Evolutionary conservation across 176 grass and related monocot genomes (phyloP).

Genomic region (Saccharum officinarum): DNA sequence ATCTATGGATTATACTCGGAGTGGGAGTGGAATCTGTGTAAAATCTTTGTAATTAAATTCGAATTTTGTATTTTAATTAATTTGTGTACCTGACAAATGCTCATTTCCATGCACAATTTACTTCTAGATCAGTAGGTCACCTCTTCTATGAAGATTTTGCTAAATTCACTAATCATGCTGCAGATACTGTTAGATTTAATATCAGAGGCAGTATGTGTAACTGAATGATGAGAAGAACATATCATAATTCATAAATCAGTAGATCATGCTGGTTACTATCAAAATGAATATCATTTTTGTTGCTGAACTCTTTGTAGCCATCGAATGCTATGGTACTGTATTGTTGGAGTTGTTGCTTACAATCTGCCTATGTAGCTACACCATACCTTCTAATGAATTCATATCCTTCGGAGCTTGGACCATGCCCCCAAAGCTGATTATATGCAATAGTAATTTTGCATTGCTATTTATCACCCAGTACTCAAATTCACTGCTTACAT

Average conservation of each 20-base stretch:
- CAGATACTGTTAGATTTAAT: neutral
- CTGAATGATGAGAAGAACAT: constrained; percentile 1
- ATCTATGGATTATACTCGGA: neutral
- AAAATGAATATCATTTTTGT: neutral
- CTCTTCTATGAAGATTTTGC: neutral
- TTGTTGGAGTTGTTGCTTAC: neutral
- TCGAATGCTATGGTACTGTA: neutral
- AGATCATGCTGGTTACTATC: neutral
- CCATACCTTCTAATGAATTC: neutral
- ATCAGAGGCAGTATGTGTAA: neutral
- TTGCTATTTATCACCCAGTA: neutral
- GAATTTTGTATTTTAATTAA: neutral
- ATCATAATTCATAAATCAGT: neutral
- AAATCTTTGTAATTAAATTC: neutral
- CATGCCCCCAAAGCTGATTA: neutral
- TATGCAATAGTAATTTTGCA: neutral
- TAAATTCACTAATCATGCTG: neutral
- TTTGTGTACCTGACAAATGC: neutral
- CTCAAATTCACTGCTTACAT: neutral
- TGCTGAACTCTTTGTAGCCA: neutral
- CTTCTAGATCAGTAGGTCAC: neutral
- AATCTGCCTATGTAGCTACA: neutral
- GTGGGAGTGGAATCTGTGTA: neutral
- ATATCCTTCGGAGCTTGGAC: neutral
- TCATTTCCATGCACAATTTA: neutral